Evolutionary conservation across 345 rosid species (phyloP), one percentile per base, ranked within the genome.

Genomic region (Rubroshorea leprosula): DNA sequence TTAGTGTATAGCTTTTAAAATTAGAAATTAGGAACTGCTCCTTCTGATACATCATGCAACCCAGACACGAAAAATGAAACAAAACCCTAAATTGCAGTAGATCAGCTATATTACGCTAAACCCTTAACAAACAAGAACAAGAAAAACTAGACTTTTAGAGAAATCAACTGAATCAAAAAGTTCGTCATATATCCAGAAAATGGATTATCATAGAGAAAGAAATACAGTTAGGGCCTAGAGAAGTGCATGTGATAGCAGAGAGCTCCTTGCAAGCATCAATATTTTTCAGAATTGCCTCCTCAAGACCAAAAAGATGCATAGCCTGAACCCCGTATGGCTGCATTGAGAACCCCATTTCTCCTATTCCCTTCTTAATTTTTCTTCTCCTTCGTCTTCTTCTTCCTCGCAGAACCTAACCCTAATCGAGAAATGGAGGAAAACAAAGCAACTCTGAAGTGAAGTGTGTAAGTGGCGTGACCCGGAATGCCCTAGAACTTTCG

Each of bases 221-320:
- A 49, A 31, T 68, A 90, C 99, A 97, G 55, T 87, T 86, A 54
- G 99, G 99, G 27, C 99, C 97, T 29, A 90, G 90, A 29, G 99
- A 94, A 11, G 97, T 90, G 75, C 96, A 96, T n/a, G 97, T 94
- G 63, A 90, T 94, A 48, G 76, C 64, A 55, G 99, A 87, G 64
- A 94, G 93, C 72, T 90, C 90, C 72, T 90, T 94, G 84, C 97
- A 94, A 47, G 99, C 99, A 63, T 84, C 97, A 60, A 94, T 94
- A 79, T 94, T 90, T 65, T 94, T 94, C 7, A 94, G 44, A 48
- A 94, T 96, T 1, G 97, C 99, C 68, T 94, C 99, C 62, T 85
- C 96, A 18, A 87, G 85, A 41, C 99, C 99, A 0, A 97, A 94
- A 60, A 90, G 78, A 71, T 90, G 99, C 99, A 94, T 90, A 35